Percentiles rank a stretch among this genome's conserved stretches.
Evolutionary conservation across 106 monocot species (phyloP).

Genomic region (Platanthera zijinensis): DNA sequence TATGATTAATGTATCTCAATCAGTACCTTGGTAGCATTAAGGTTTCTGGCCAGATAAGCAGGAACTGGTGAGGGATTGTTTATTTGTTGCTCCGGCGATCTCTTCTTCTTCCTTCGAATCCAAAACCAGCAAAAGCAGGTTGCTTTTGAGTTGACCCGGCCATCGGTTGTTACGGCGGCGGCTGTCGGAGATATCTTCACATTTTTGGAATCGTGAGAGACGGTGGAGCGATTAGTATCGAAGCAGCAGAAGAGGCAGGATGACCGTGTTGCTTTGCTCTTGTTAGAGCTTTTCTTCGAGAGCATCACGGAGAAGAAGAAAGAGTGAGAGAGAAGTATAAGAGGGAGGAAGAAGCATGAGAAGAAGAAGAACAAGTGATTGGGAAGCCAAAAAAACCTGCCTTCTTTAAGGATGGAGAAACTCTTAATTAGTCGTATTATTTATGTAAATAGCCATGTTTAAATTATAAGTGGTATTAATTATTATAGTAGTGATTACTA

Average conservation of each 20-base stretch:
- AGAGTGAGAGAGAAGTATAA: too few relatives aligned
- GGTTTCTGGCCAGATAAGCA: too few relatives aligned
- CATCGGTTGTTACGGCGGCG: not conserved
- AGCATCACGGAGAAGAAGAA: not conserved
- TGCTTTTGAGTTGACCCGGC: not conserved
- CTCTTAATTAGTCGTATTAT: too few relatives aligned
- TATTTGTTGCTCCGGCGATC: too few relatives aligned
- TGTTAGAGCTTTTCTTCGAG: not conserved
- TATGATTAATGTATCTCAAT: not conserved
- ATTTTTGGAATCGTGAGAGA: not conserved
- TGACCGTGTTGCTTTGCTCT: not conserved
- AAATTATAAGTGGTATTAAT: too few relatives aligned
- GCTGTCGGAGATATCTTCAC: not conserved
- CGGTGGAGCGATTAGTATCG: not conserved
- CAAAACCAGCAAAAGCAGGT: not conserved
- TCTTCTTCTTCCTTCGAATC: conserved; percentile 5
- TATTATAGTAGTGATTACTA: too few relatives aligned
- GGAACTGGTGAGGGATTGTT: not conserved
- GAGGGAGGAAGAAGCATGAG: too few relatives aligned
- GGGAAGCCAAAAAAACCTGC: too few relatives aligned
- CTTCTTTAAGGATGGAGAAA: too few relatives aligned
- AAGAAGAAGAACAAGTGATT: too few relatives aligned
- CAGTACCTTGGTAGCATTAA: not conserved
- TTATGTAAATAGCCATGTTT: too few relatives aligned
- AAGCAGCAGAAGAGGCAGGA: not conserved